Conservation (phyloP, 768 basidiomycete genomes). For the Hypholoma sublateritium region DNA sequence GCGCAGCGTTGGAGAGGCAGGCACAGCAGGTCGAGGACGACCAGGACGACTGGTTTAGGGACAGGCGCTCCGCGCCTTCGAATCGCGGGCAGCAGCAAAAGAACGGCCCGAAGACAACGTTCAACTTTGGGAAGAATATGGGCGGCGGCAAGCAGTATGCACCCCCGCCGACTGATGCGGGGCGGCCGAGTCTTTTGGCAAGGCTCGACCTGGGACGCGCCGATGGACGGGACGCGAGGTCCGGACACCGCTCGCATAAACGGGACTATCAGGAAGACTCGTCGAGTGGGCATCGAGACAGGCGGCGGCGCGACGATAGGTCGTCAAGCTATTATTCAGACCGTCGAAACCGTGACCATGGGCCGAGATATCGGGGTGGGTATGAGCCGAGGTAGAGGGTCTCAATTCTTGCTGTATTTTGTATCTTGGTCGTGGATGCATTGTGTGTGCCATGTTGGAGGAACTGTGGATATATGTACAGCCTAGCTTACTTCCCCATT, state of each 20-base stretch:
- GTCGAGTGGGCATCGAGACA: constrained; percentile 6
- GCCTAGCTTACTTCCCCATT: too few relatives aligned
- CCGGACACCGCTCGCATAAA: background rate
- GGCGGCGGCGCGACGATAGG: constrained; percentile 9
- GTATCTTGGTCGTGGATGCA: background rate
- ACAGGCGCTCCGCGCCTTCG: constrained; percentile 23
- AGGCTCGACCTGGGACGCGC: constrained; percentile 24
- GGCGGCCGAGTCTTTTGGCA: constrained; percentile 32
- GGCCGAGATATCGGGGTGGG: constrained; percentile 54
- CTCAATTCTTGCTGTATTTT: background rate
- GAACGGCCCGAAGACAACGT: constrained; percentile 28
- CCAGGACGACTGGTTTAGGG: constrained; percentile 66
- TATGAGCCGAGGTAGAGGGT: constrained; percentile 24
- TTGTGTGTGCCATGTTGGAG: background rate
- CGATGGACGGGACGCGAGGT: constrained; percentile 4
- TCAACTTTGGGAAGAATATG: constrained; percentile 36
- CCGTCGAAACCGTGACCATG: constrained; percentile 19
- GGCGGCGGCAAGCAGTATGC: constrained; percentile 24
- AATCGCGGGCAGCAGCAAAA: background rate
- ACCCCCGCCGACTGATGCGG: constrained; percentile 14
- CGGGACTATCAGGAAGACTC: constrained; percentile 14
- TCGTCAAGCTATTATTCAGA: constrained; percentile 5
- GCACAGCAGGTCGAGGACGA: constrained; percentile 50
- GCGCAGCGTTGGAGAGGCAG: constrained; percentile 51
- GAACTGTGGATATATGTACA: background rate